Evolutionary conservation across 176 grass and related monocot species (phyloP), one percentile per base, ranked within the genome.

Genomic region (Poa annua): DNA sequence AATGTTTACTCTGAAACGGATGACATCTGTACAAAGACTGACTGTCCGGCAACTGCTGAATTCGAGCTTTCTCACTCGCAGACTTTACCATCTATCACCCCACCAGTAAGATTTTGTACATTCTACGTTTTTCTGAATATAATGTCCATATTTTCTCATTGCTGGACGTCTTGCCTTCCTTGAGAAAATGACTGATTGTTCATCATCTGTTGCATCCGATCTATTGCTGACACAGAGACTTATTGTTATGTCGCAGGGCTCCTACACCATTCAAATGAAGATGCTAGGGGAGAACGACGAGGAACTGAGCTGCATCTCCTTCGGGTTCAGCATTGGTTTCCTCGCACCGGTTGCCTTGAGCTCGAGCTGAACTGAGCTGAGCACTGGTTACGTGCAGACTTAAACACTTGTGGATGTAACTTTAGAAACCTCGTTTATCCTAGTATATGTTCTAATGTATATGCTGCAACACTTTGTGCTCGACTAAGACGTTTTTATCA

Each of bases 181-280:
- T 50, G 11, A 33, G 51, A 41, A 61, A 11, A 42, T 42, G 39
- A 21, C 2, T 25, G 11, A 39, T 44, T 69, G 35, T 75, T 6
- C 50, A 17, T 55, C 14, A 36, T 47, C 4, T 6, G 26, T 25
- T 17, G 42, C 29, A 8, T 39, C n/a, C 0, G 16, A 77, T 63
- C 24, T 77, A 12, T 11, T 47, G 38, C 77, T 85, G 4, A 39
- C 60, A 26, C 22, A 14, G 16, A 14, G 19, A 42, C 56, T 26
- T 54, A 71, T 74, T 70, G 59, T 35, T 87, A 19, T 19, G 1
- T 36, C 25, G 4, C 67, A 98, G 90, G 92, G 96, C 29, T 90
- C 92, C 12, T 98, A 98, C 77, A 87, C 85, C 8, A 86, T 98
- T 81, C 80, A 62, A 34, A 98, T 98, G 92, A 93, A 80, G 71